These are phyloP conservation scores for Cladosporium halotolerans DNA, from an alignment of 2,329 filamentous ascomycete genomes.

Conservation along the genomic window DNA sequence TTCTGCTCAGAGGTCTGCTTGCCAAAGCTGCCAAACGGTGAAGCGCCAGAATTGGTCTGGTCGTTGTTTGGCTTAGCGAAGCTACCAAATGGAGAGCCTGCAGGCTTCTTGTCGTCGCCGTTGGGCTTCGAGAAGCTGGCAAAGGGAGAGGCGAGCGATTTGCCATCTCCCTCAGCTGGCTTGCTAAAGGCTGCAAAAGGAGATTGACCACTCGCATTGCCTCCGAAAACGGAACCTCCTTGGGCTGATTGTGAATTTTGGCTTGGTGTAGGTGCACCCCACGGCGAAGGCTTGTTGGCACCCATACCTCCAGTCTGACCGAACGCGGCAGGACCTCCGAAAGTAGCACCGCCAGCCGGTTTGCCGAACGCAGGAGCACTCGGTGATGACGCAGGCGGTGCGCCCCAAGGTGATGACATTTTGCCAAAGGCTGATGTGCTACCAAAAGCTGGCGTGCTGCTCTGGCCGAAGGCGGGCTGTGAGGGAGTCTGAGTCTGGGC, in stretches of 20 bases:
- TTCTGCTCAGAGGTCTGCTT: background rate
- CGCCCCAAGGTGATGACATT: constrained; percentile 25
- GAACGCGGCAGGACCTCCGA: constrained; percentile 15
- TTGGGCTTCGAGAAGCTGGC: constrained; percentile 23
- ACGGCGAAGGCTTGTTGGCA: constrained; percentile 20
- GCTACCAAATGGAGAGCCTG: constrained; percentile 10
- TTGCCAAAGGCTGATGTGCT: constrained; percentile 21
- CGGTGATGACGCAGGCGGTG: constrained; percentile 12
- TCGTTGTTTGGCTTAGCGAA: background rate
- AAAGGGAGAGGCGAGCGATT: constrained; percentile 24
- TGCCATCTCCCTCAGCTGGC: background rate
- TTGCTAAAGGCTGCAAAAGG: constrained; percentile 7
- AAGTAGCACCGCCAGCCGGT: constrained; percentile 14
- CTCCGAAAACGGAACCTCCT: constrained; percentile 12
- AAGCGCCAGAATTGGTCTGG: background rate
- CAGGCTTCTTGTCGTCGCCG: constrained; percentile 12
- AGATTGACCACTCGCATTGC: constrained; percentile 15
- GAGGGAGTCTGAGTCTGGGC: constrained; percentile 8
- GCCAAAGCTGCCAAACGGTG: background rate
- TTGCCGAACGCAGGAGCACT: constrained; percentile 16
- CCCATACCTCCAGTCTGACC: constrained; percentile 21
- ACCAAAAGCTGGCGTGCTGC: constrained; percentile 21
- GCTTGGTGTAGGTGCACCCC: constrained; percentile 16
- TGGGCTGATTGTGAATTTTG: background rate
- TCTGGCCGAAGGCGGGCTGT: constrained; percentile 23